Evolutionary conservation across 108 stramenopile species (phyloP), one percentile per base, ranked within the genome.

Genomic region (Tribonema minus): DNA sequence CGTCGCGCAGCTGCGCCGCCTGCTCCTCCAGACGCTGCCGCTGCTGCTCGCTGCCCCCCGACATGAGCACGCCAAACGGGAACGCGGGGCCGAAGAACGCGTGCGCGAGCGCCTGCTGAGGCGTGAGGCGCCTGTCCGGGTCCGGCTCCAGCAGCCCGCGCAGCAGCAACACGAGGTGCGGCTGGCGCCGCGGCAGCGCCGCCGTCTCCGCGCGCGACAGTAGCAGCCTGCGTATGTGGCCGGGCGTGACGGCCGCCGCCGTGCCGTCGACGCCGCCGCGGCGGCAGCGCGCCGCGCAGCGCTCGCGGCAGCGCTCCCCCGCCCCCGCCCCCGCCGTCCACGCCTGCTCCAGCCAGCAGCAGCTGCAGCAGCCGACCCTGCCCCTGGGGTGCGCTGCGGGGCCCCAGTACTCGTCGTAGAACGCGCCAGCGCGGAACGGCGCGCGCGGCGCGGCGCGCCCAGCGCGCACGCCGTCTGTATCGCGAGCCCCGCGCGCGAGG

Each of bases 81-180:
- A 80, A 37, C 15, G 27, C 7, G 39, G 62, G 38, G 35, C 61
- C 64, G 34, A 80, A 80, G 35, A 70, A 80, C 29, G 79, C 70
- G 46, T 80, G 79, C 60, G 61, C 41, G 20, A 80, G 35, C 30
- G 79, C 79, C 67, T 80, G 79, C 26, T 46, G 61, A 31, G 79
- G 68, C 0, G 79, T 70, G 9, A 80, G 70, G 25, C 79, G 61
- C 41, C 54, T 61, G 41, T 70, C 61, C 23, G 79, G 79, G 54
- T 80, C 70, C 23, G 64, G 40, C 34, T 69, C 12, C 9, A 80
- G 69, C 36, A 80, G 39, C n/a, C 70, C 70, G 31, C 61, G 30
- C 1, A 80, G 26, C 40, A 80, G 40, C 34, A 40, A 58, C 4
- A 71, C 61, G 2, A 80, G 63, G 23, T 58, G 46, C 70, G 70